phyloP scores from a whole-genome alignment of 139 green algal species.

The Chara braunii region DNA sequence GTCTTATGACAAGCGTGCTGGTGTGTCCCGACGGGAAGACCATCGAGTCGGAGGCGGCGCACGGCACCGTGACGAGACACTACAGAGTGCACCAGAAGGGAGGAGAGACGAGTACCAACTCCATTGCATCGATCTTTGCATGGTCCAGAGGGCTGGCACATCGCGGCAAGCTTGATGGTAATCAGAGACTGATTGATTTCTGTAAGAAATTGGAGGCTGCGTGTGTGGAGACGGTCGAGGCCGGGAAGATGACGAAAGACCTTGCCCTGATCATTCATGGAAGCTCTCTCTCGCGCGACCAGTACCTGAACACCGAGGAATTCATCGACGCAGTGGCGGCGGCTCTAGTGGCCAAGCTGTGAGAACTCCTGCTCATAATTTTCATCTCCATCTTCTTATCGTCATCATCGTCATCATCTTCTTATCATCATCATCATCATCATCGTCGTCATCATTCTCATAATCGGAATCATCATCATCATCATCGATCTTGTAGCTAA shows the following conservation, averaged over 20 bases:
- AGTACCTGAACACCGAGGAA: slow-evolving; percentile 81
- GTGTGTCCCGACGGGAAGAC: slow-evolving; percentile 81
- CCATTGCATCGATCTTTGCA: slow-evolving; percentile 91
- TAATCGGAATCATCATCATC: no score
- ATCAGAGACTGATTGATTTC: slow-evolving; percentile 65
- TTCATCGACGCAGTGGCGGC: slow-evolving; percentile 70
- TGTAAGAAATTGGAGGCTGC: slow-evolving; percentile 67
- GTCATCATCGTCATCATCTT: no score
- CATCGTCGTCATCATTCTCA: no score
- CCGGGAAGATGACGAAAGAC: slow-evolving; percentile 81
- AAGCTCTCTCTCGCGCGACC: slow-evolving; percentile 60
- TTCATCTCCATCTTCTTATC: no score
- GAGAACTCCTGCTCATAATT: no score
- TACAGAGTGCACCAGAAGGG: slow-evolving; percentile 91
- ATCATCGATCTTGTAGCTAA: no score
- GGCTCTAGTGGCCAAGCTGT: slow-evolving; percentile 1
- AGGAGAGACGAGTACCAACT: slow-evolving; percentile 83
- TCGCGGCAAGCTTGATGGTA: slow-evolving; percentile 73
- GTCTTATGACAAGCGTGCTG: slow-evolving; percentile 90
- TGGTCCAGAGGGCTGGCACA: slow-evolving; percentile 84
- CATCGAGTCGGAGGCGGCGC: slow-evolving; percentile 88
- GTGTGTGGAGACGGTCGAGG: slow-evolving; percentile 75
- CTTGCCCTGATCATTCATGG: slow-evolving; percentile 81
- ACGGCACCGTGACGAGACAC: slow-evolving; percentile 83
- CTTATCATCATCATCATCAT: no score